Evolutionary conservation across 352 stramenopile species (phyloP).

Genomic region (Globisporangium splendens): DNA sequence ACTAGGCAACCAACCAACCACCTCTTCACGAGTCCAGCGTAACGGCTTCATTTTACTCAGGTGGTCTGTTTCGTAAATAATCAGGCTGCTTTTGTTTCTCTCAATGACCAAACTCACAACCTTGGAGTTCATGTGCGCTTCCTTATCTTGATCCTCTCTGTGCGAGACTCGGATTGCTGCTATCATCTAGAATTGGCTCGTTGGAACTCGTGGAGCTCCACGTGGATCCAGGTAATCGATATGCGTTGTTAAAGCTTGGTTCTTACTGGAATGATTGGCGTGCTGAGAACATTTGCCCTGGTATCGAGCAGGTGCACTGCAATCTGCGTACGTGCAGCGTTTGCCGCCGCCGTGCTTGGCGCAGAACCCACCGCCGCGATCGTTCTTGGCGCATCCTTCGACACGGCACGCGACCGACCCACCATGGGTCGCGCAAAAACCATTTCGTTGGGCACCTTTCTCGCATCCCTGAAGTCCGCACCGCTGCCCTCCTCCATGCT

Average conservation of each 20-base stretch:
- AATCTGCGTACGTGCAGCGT: constrained; percentile 38
- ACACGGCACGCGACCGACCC: constrained; percentile 7
- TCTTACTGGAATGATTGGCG: background rate
- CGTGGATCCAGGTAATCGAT: no score
- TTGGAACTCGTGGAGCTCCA: no score
- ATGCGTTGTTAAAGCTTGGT: no score
- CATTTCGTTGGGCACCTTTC: constrained; percentile 13
- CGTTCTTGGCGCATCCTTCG: constrained; percentile 78
- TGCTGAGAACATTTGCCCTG: constrained; percentile 8
- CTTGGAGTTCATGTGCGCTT: no score
- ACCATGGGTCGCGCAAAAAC: constrained; percentile 13
- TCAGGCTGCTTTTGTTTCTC: no score
- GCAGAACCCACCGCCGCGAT: constrained; percentile 85
- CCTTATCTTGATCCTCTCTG: no score
- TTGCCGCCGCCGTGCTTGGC: constrained; percentile 82
- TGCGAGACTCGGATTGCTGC: no score
- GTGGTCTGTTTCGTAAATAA: no score
- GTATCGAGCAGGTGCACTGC: constrained; percentile 7
- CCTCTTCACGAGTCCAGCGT: background rate
- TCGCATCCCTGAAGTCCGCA: constrained; percentile 6
- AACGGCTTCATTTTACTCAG: background rate
- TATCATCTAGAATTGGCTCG: no score
- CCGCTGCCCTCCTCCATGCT: constrained; percentile 13
- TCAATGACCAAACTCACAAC: no score
- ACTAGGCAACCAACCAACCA: background rate